Evolutionary conservation across 306 rosid species (phyloP).

Genomic region (Cucurbita moschata): DNA sequence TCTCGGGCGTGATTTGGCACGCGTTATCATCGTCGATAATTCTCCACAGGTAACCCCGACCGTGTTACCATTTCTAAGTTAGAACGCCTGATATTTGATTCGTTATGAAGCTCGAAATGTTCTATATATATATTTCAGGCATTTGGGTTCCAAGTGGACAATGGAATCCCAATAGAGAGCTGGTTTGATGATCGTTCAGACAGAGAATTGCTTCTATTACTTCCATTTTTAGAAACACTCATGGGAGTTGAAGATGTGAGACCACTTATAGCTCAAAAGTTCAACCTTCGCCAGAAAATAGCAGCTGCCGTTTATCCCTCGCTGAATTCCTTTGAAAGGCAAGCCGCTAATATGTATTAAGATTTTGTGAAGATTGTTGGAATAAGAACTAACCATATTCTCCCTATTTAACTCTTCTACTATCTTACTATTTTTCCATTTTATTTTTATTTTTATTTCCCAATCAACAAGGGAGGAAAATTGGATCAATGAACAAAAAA

Average conservation of each 20-base stretch:
- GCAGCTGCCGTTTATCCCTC: conserved; percentile 67
- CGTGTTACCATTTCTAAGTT: not conserved
- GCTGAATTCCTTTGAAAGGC: conserved; percentile 29
- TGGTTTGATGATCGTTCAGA: conserved; percentile 93
- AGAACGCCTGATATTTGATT: not conserved
- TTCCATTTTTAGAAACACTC: conserved; percentile 91
- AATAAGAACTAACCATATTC: not conserved
- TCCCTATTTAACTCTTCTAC: not conserved
- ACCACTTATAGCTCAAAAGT: conserved; percentile 62
- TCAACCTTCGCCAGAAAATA: conserved; percentile 70
- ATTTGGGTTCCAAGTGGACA: conserved; percentile 97
- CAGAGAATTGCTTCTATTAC: conserved; percentile 50
- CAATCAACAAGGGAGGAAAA: not conserved
- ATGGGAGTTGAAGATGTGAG: conserved; percentile 94
- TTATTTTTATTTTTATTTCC: not conserved
- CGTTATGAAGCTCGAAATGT: not conserved
- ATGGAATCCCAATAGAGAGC: conserved; percentile 98
- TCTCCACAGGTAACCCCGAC: conserved; percentile 70
- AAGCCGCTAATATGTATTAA: conserved; percentile 27
- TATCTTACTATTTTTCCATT: not conserved
- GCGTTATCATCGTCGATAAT: conserved; percentile 67
- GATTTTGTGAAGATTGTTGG: conserved; percentile 7
- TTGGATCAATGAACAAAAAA: not conserved
- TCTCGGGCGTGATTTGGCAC: conserved; percentile 95
- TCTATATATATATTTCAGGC: conserved; percentile 36